phyloP scores from a whole-genome alignment of 1,139 yeast genomes.

The Pichia sp. region DNA sequence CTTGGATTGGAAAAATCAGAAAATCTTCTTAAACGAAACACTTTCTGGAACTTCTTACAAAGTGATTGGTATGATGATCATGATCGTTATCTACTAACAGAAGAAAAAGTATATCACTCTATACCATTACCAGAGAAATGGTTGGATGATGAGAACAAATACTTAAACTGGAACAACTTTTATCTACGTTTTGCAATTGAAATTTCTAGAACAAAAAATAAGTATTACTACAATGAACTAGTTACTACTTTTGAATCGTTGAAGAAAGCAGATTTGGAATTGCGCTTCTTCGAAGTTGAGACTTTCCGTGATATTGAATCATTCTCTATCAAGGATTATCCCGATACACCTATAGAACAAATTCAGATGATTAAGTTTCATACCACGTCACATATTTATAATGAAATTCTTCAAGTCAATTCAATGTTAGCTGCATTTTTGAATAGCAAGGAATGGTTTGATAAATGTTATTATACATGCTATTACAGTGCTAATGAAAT shows the following conservation, averaged over 20 bases:
- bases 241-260: slow-evolving; percentile 16
- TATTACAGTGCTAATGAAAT: slow-evolving; percentile 17
- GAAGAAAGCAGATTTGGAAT: slow-evolving; percentile 22
- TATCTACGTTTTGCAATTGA: slow-evolving; percentile 16
- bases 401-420: slow-evolving; percentile 25
- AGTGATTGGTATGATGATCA: slow-evolving; percentile 33
- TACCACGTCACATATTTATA: slow-evolving; percentile 9
- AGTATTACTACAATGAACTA: slow-evolving; percentile 21
- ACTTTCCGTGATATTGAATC: slow-evolving; percentile 16
- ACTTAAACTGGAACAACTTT: slow-evolving; percentile 20
- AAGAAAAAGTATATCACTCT: slow-evolving; percentile 9
- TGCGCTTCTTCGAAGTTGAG: slow-evolving; percentile 20
- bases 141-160: slow-evolving; percentile 10
- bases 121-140: slow-evolving; percentile 26
- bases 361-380: slow-evolving; percentile 15
- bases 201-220: slow-evolving; percentile 20
- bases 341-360: slow-evolving; percentile 11
- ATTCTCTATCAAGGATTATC: slow-evolving; percentile 13
- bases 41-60: slow-evolving; percentile 31
- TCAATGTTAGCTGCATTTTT: slow-evolving; percentile 24
- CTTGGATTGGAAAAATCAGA: slow-evolving; percentile 26
- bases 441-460: slow-evolving; percentile 21
- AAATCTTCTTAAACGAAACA: slow-evolving; percentile 9
- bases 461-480: slow-evolving; percentile 18
- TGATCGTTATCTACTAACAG: slow-evolving; percentile 25